These are phyloP conservation scores for Allium sativum DNA, from an alignment of 106 monocot genomes.

Conservation along the genomic window DNA sequence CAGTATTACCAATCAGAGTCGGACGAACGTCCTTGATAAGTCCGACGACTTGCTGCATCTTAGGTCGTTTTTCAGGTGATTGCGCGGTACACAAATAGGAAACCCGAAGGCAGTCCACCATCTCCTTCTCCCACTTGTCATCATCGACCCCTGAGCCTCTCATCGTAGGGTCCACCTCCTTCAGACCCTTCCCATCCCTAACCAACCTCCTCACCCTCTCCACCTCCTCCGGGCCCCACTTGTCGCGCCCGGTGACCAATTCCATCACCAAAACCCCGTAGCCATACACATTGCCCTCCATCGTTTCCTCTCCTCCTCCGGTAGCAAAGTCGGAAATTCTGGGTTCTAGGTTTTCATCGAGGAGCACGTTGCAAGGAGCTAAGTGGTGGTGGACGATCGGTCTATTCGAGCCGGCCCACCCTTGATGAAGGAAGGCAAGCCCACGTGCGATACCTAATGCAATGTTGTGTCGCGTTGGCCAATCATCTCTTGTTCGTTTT, in stretches of 20 bases:
- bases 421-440: conserved; percentile 90
- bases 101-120: conserved; percentile 46
- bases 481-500: conserved; percentile 10
- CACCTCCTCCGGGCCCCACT: conserved; percentile 29
- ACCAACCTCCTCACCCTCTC: conserved; percentile 34
- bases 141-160: conserved; percentile 7
- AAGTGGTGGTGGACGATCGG: conserved; percentile 66
- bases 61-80: conserved; percentile 48
- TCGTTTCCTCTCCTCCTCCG: conserved; percentile 7
- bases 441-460: conserved; percentile 69
- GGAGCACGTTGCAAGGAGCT: conserved; percentile 50
- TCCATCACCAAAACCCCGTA: conserved; percentile 72
- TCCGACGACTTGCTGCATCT: conserved; percentile 82
- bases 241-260: conserved; percentile 48
- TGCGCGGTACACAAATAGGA: conserved; percentile 70
- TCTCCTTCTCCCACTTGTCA: conserved; percentile 41
- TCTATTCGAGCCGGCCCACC: conserved; percentile 38
- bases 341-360: conserved; percentile 65
- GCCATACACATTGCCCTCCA: conserved; percentile 54
- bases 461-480: conserved; percentile 72
- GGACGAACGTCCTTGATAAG: conserved; percentile 65
- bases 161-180: conserved; percentile 38
- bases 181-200: conserved; percentile 20
- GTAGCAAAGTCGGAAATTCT: conserved; percentile 42
- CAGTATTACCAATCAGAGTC: not conserved